Conservation (phyloP, 2,329 filamentous ascomycete species). For the Alternaria postmessia region DNA sequence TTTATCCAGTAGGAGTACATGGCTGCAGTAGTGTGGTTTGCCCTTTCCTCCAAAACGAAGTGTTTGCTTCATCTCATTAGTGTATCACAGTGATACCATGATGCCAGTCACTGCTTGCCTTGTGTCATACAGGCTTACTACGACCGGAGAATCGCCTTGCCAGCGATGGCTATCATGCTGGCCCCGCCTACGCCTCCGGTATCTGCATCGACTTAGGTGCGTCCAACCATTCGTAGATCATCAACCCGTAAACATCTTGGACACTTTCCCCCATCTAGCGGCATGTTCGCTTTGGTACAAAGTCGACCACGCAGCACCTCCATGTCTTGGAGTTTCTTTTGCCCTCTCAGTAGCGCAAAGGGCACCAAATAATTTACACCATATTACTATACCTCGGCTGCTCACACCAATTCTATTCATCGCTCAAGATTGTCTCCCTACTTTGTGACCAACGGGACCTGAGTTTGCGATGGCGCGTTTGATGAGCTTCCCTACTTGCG, state of each 20-base stretch:
- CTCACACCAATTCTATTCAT: neutral
- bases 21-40: neutral
- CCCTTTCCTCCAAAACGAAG: neutral
- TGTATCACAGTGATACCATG: conserved; percentile 2
- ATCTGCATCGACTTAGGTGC: neutral
- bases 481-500: neutral
- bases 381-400: neutral
- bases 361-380: neutral
- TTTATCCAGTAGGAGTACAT: neutral
- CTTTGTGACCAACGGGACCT: neutral
- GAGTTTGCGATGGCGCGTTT: neutral
- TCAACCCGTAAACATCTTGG: neutral
- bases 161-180: neutral
- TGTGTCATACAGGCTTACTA: conserved; percentile 1
- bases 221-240: neutral
- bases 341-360: conserved; percentile 1
- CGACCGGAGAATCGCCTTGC: neutral
- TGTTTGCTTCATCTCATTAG: conserved; percentile 9
- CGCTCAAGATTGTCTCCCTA: neutral
- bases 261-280: neutral
- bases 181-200: neutral
- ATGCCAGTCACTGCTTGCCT: conserved; percentile 2
- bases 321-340: neutral
- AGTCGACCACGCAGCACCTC: neutral
- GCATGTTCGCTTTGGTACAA: conserved; percentile 4